Evolutionary conservation across 192 early-diverging fungal species (phyloP).

Genomic region (Neocallimastix lanati): DNA sequence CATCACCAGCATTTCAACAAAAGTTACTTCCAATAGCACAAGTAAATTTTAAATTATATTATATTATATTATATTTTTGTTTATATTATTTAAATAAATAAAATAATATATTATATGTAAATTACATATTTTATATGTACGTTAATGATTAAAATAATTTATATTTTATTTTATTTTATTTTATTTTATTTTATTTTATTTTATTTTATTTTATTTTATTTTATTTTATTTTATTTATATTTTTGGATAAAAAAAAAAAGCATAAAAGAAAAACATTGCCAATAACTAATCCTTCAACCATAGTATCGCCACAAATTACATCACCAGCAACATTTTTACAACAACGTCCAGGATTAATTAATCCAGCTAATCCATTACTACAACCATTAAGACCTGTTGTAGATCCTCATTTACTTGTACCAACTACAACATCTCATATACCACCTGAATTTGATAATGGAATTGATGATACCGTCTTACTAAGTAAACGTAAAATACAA

Average conservation of each 20-base stretch:
- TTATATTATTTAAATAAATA: no score
- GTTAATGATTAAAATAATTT: no score
- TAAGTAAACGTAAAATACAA: slow-evolving; percentile 63
- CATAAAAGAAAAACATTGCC: background rate
- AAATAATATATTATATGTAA: no score
- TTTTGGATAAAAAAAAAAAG: no score
- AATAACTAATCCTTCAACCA: background rate
- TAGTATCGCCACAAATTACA: background rate
- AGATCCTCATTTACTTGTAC: background rate
- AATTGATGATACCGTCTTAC: slow-evolving; percentile 17
- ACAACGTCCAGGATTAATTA: background rate
- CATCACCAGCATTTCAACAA: background rate
- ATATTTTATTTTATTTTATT: no score
- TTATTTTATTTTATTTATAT: no score
- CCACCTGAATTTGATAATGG: background rate
- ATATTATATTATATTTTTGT: no score
- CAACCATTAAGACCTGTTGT: background rate
- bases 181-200: no score
- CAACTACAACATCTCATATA: background rate
- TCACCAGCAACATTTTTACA: background rate
- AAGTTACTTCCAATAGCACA: background rate
- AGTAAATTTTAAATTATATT: no score
- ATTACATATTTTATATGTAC: no score
- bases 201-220: no score
- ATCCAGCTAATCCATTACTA: background rate